Base-by-base conservation (phyloP, 495 filamentous ascomycete genomes). In the Podospora sp. region DNA sequence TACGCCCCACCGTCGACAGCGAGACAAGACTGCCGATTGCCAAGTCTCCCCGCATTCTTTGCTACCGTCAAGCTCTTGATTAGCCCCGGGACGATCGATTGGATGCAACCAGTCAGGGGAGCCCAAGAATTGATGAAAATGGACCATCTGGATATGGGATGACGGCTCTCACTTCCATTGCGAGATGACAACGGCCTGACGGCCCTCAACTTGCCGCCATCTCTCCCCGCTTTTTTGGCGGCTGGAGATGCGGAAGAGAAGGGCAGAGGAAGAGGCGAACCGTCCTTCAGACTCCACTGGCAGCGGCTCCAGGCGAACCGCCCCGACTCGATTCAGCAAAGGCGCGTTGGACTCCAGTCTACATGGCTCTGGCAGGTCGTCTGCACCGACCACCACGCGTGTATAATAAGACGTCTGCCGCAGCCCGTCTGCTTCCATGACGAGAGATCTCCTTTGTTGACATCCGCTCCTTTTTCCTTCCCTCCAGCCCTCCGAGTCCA, bases 11-110 rank as follows among this genome's bases (percentile, higher is more conserved):
- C 63, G n/a, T 26, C 33, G 22, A 40, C 21, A 21, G 22, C 16
- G 16, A 11, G 51, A 46, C 63, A 57, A 46, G 51, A 65, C 63
- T 65, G 63, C 63, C 63, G 63, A 65, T 26, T n/a, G 68, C 71
- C 71, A 70, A 70, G 68, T 25, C 29, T 55, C 56, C 51, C 68
- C 66, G 63, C 61, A 58, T 58, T 52, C 40, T 56, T 27, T 22
- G 29, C 46, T 60, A 49, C 29, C 52, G 66, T 56, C 50, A 51
- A 53, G 36, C 29, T n/a, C n/a, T 56, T 50, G 61, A 72, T 67
- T 58, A 67, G 62, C 61, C 51, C 60, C 52, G 52, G 57, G 68
- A 18, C 33, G 56, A 52, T 70, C 68, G 58, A 72, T 70, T 62
- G 65, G 56, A 25, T 50, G 63, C 29, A 12, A 2, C 29, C 22